Evolutionary conservation across 2,329 filamentous ascomycete species (phyloP).

Genomic region (Colletotrichum sp.): DNA sequence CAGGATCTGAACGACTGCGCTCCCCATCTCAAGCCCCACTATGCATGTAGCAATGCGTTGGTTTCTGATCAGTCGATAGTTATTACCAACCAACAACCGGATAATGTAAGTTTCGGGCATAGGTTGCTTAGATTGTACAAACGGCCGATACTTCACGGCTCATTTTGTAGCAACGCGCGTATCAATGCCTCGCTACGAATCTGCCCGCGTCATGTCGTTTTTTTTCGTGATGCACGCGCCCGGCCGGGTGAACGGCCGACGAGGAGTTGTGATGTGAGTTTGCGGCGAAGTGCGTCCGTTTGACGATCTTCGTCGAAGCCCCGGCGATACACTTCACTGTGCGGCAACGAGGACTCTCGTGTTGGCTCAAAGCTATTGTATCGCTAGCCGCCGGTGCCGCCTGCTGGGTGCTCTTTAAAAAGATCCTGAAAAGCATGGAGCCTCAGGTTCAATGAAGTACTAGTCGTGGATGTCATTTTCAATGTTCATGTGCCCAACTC

Average conservation of each 20-base stretch:
- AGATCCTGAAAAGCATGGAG: accelerated
- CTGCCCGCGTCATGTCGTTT: background rate
- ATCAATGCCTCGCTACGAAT: background rate
- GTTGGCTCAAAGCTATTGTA: background rate
- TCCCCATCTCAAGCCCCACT: background rate
- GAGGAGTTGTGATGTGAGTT: background rate
- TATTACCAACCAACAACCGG: background rate
- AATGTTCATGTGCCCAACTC: background rate
- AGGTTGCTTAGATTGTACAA: background rate
- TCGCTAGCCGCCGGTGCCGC: background rate
- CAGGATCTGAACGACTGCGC: background rate
- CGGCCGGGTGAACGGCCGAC: background rate
- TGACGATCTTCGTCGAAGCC: background rate
- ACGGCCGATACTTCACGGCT: background rate
- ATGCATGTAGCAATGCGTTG: background rate
- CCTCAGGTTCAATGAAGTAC: accelerated
- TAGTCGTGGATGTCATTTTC: background rate
- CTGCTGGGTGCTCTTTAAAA: background rate
- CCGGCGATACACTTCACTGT: background rate
- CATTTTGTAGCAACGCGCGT: background rate
- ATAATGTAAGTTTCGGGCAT: background rate
- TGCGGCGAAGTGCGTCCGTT: background rate
- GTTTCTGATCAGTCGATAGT: background rate
- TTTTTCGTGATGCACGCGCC: background rate
- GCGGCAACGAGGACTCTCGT: background rate